A percentile compares a stretch with the other conserved stretches of the same genome.
Conservation (phyloP, 78 protist species). For the Polysphondylium violaceum region DNA sequence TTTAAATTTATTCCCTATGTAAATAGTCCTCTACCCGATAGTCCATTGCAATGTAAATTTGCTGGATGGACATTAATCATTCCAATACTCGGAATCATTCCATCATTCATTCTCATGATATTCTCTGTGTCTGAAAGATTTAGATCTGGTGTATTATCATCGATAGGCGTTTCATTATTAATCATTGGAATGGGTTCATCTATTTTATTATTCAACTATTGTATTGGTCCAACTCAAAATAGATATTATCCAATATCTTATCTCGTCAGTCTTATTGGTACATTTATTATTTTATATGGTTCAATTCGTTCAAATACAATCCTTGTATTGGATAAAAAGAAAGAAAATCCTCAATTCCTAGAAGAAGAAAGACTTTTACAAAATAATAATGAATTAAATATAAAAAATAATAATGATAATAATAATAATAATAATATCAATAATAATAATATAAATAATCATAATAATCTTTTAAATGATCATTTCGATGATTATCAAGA, state of each 20-base stretch:
- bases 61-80: slow-evolving; percentile 42
- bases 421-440: not conserved
- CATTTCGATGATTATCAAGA: no score
- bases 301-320: slow-evolving; percentile 25
- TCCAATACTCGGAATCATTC: slow-evolving; percentile 20
- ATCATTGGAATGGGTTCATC: slow-evolving; percentile 27
- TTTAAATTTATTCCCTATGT: slow-evolving; percentile 33
- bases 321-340: slow-evolving; percentile 18
- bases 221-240: slow-evolving; percentile 42
- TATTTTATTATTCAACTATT: slow-evolving; percentile 31
- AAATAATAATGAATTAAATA: not conserved
- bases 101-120: not conserved
- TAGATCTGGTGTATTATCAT: slow-evolving; percentile 43
- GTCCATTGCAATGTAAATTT: slow-evolving; percentile 7
- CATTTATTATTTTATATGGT: slow-evolving; percentile 41
- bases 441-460: not conserved
- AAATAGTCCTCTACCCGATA: not conserved
- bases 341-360: not conserved
- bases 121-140: slow-evolving; percentile 31
- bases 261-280: slow-evolving; percentile 35
- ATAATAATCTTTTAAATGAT: not conserved
- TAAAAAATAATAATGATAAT: not conserved
- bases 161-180: slow-evolving; percentile 31
- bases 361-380: slow-evolving; percentile 57
- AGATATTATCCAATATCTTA: slow-evolving; percentile 18